Evolutionary conservation across 176 grass and related monocot species (phyloP), one percentile per base, ranked within the genome.

Genomic region (Lolium perenne): DNA sequence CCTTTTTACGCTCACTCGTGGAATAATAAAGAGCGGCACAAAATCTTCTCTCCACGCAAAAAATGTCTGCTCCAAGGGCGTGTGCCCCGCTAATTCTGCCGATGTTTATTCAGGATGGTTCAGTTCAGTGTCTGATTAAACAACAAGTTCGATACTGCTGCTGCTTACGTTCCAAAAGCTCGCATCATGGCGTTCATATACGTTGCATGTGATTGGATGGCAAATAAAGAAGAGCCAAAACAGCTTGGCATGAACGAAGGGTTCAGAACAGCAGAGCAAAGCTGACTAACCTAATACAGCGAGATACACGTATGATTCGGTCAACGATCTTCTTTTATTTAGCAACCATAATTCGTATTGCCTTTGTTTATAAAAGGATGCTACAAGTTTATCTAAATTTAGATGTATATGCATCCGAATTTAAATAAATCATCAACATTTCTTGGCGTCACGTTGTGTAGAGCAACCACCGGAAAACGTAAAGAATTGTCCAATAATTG

Each of bases 401-500:
- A 35, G 32, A 35, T 35, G 32, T 35, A 35, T 35, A 35, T 35
- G 32, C 32, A 35, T 35, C 2, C 32, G 32, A 35, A 35, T 35
- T 35, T 35, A 35, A 35, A 35, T 35, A 35, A 35, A 35, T 35
- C 32, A 35, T 35, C 32, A 3, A 35, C 32, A 35, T 3, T 35
- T 35, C 32, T 43, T 43, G 41, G 41, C 7, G 6, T 43, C 6
- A 43, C 41, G 41, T 1, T 43, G 0, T 43, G 41, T 43, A 7
- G 1, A 43, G 41, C 41, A 1, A 43, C 7, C 41, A 43, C 41
- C 7, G 6, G 41, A 43, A 7, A 43, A 43, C 41, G 41, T 43
- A 43, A 43, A 43, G 41, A 43, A 43, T 43, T 43, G 41, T 55
- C 45, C 64, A 79, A 90, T 79, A 64, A 57, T 78, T 49, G 81